These are phyloP conservation scores for Thyridium curvatum DNA, from an alignment of 2,329 filamentous ascomycete species.

Conservation along the genomic window DNA sequence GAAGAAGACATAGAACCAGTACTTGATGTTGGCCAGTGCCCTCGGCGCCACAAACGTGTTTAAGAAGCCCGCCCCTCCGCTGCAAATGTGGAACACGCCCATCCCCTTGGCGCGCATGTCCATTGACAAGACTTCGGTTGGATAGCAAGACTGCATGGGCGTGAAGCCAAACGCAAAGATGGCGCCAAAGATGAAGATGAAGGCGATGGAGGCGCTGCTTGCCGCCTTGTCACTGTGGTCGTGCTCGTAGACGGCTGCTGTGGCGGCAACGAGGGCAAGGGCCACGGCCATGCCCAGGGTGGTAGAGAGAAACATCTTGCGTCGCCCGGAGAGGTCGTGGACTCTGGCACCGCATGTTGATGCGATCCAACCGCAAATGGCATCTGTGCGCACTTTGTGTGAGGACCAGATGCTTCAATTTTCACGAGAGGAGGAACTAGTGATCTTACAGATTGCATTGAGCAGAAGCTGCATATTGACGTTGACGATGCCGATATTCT, in stretches of 20 bases:
- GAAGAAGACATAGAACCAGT: slow-evolving; percentile 64
- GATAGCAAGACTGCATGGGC: slow-evolving; percentile 50
- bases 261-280: slow-evolving; percentile 44
- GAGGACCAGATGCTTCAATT: too few species aligned
- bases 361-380: too few species aligned
- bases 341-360: too few species aligned
- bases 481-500: slow-evolving; percentile 2
- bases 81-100: slow-evolving; percentile 12
- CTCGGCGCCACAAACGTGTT: slow-evolving; percentile 60
- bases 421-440: too few species aligned
- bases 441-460: too few species aligned
- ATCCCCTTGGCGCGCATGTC: slow-evolving; percentile 47
- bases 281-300: slow-evolving; percentile 26
- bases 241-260: slow-evolving; percentile 32
- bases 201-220: too few species aligned
- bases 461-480: slow-evolving; percentile 4
- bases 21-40: slow-evolving; percentile 52
- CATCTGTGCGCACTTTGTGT: too few species aligned
- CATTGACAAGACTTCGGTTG: slow-evolving; percentile 53
- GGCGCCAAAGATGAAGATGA: too few species aligned
- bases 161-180: slow-evolving; percentile 40
- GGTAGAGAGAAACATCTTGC: too few species aligned
- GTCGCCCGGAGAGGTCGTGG: too few species aligned
- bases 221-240: too few species aligned
- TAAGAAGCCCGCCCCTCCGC: slow-evolving; percentile 26